Base-by-base conservation (phyloP, 2,329 filamentous ascomycete species). In the Apiospora rasikravindrae region DNA sequence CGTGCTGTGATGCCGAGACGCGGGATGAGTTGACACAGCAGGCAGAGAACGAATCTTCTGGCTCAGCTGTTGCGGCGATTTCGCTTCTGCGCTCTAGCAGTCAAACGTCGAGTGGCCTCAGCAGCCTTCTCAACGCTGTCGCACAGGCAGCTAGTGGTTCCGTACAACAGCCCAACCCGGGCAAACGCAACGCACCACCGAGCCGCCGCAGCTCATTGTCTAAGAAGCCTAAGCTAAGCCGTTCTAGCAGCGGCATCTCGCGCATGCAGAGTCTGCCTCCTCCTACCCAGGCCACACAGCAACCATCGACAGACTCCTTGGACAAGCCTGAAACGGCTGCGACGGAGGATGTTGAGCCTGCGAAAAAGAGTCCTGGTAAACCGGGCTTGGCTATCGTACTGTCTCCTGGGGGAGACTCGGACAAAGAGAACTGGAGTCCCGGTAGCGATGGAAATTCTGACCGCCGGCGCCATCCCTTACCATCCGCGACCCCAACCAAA, bases 391-490 rank as follows among this genome's bases (percentile, higher is more conserved):
- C 85, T 47, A 77, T 75, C 45, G 77, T 82, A 74, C 81, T 81
- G 44, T 81, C 85, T 81, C 77, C 85, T 77, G 89, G 83, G 81
- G 86, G 90, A 68, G 95, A 98, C 78, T 98, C 94, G 1, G 96
- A 98, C 81, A 98, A 98, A 83, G 96, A 98, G 84, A 98, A 98
- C 79, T 97, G 94, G 88, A 89, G 85, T 78, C 91, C 86, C 1
- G 86, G 85, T 74, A 86, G 86, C 74, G 85, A 86, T 57, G 85
- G 82, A 11, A 84, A 83, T 73, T 77, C 81, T 70, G 82, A 61
- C 66, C 68, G 61, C 53, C 80, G 81, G 69, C 83, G 82, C 37
- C 57, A 64, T 8, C 82, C 81, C 4, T 76, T 85, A 51, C 84
- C 84, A 5, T 79, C 81, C 5, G 77, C 76, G 13, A 75, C 78